Percentiles rank a stretch among this genome's conserved stretches.
Conservation (phyloP, 2,329 filamentous ascomycete species). For the Alternaria consortialis region DNA sequence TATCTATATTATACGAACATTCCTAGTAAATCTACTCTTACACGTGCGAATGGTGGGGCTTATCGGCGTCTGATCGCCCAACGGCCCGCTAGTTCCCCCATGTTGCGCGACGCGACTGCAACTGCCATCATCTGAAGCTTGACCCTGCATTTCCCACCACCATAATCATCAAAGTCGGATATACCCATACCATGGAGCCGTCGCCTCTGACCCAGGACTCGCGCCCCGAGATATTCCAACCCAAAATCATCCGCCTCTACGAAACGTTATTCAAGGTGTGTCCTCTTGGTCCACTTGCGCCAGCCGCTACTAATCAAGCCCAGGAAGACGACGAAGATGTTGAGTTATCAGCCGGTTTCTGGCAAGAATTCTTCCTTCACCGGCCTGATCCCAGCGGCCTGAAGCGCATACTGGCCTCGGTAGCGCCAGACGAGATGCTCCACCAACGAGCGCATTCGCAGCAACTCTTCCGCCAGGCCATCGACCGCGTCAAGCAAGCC, state of each 20-base stretch:
- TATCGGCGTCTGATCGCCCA: conserved; percentile 17
- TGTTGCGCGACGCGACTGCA: conserved; percentile 11
- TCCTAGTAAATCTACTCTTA: background rate
- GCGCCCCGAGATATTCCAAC: conserved; percentile 88
- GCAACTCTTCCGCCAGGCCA: conserved; percentile 78
- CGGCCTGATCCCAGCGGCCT: conserved; percentile 78
- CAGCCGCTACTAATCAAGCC: conserved; percentile 46
- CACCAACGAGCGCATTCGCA: conserved; percentile 77
- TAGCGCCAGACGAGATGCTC: conserved; percentile 78
- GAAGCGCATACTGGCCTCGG: conserved; percentile 71
- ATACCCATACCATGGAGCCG: conserved; percentile 71
- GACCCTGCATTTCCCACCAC: background rate
- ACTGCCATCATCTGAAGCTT: background rate
- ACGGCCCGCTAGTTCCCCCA: conserved; percentile 13
- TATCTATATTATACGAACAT: no score
- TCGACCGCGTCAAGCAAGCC: conserved; percentile 71
- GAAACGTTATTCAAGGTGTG: conserved; percentile 75
- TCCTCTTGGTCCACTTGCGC: background rate
- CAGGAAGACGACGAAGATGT: conserved; percentile 63
- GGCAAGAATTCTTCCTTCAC: conserved; percentile 93
- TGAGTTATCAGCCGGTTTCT: conserved; percentile 88
- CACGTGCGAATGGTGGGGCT: conserved; percentile 23
- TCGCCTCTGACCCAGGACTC: conserved; percentile 94
- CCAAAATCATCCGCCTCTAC: conserved; percentile 92
- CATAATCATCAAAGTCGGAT: background rate